Conservation (phyloP, 2,329 filamentous ascomycete species). For the Colletotrichum sp. region DNA sequence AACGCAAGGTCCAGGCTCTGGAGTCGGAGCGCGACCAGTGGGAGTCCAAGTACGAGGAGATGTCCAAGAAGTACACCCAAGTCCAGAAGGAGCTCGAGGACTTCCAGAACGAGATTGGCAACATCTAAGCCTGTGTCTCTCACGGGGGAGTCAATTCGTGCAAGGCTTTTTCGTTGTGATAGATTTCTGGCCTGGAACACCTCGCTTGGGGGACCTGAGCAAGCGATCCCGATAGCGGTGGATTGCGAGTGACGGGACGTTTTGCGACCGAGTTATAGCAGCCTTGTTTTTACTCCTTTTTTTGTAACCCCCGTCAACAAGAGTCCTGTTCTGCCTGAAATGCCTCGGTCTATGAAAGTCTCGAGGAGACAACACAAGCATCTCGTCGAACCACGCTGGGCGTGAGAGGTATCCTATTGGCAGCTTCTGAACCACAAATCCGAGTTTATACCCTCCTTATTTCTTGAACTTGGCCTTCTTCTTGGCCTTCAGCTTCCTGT, state of each 20-base stretch:
- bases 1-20: constrained; percentile 98
- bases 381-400: constrained; percentile 12
- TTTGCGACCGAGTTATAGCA: constrained; percentile 17
- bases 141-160: constrained; percentile 12
- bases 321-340: constrained; percentile 15
- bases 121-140: constrained; percentile 68
- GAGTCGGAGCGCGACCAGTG: constrained; percentile 91
- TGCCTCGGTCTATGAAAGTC: neutral
- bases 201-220: constrained; percentile 13
- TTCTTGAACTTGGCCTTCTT: constrained; percentile 43
- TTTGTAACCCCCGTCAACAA: constrained; percentile 17
- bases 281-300: constrained; percentile 18
- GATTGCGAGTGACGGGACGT: constrained; percentile 15
- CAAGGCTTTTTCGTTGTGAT: constrained; percentile 9
- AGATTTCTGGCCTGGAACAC: constrained; percentile 13
- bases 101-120: constrained; percentile 89
- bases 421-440: constrained; percentile 6
- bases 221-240: constrained; percentile 13
- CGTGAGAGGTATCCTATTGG: constrained; percentile 2
- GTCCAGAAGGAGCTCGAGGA: constrained; percentile 92
- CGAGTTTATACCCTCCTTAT: constrained; percentile 17
- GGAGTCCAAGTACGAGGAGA: constrained; percentile 98
- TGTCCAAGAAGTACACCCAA: constrained; percentile 84
- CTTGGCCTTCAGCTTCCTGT: constrained; percentile 74
- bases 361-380: neutral